Base-by-base conservation (phyloP, 2,329 filamentous ascomycete species). In the Colletotrichum echinochloae region DNA sequence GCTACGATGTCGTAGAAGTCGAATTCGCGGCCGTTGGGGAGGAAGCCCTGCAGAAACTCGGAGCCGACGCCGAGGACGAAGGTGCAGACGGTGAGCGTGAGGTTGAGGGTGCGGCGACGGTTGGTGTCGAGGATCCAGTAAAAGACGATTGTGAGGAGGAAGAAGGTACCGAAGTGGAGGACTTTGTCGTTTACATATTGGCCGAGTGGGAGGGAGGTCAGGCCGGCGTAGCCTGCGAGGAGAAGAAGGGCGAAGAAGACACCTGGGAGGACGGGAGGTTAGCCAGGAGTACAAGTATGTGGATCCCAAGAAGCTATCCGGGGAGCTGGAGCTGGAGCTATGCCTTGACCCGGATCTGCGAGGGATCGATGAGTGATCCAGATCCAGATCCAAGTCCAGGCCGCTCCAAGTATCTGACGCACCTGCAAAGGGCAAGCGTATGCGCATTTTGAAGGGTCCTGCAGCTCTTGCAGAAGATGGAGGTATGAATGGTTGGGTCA, bases 61-160 rank as follows among this genome's bases (percentile, higher is more conserved):
- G 91, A 94, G 60, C 92, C 92, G 72, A 94, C 82, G 56, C 91
- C 91, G 3, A 95, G 86, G 30, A 81, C 83, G 51, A 92, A 82
- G 7, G 95, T 97, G 83, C 94, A 97, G 71, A 94, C 86, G 28
- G 94, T 79, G 33, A 98, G 84, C 18, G 95, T 97, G 74, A 97
- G 83, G 81, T 99, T 92, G 59, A 97, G 85, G 26, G 90, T 92
- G 75, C 95, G 93, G 61, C 95, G 91, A 73, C 96, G 93, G 73
- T 91, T 92, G 62, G 94, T 97, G 80, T 99, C 96, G 76, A 98
- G 83, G 78, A 98, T 93, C 94, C 96, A 99, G 89, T 99, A 99
- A 87, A 98, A 98, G 75, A 88, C 83, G 74, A 93, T 82, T 20
- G 95, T 97, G 63, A 99, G 88, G 74, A 94, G 79, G 86, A 98